Evolutionary conservation across 306 rosid species (phyloP).

Genomic region (Cicer yamashitae): DNA sequence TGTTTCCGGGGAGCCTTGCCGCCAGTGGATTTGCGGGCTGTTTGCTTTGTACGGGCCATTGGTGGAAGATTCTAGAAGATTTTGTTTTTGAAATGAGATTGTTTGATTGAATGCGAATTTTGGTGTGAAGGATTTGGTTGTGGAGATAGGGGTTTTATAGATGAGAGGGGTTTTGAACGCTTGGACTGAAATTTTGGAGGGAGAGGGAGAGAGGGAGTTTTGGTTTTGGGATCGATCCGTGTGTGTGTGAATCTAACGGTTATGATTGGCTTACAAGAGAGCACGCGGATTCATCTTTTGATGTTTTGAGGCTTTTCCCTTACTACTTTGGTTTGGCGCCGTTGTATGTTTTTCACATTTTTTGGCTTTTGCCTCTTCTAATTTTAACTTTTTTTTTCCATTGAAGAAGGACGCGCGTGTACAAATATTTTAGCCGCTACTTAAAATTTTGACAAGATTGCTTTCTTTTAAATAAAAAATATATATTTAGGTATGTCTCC

Average conservation of each 20-base stretch:
- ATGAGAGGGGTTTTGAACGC: not conserved
- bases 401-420: too few relatives aligned
- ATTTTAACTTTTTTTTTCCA: too few relatives aligned
- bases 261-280: not conserved
- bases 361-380: not conserved
- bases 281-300: conserved; percentile 31
- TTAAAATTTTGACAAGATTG: too few relatives aligned
- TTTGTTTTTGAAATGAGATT: too few relatives aligned
- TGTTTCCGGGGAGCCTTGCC: conserved; percentile 58
- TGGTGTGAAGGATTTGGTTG: rapidly evolving
- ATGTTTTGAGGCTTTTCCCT: not conserved
- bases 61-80: not conserved
- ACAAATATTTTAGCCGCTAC: too few relatives aligned
- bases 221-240: conserved; percentile 14
- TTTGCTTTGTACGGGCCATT: conserved; percentile 55
- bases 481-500: too few relatives aligned
- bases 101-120: not conserved
- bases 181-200: conserved; percentile 32
- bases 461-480: too few relatives aligned
- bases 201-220: not conserved
- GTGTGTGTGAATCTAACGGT: conserved; percentile 25
- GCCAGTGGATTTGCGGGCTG: conserved; percentile 53
- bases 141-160: not conserved
- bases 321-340: conserved; percentile 4
- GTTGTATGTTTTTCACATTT: not conserved